phyloP scores from a whole-genome alignment of 2,329 filamentous ascomycete genomes.

The Laburnicola sp. region DNA sequence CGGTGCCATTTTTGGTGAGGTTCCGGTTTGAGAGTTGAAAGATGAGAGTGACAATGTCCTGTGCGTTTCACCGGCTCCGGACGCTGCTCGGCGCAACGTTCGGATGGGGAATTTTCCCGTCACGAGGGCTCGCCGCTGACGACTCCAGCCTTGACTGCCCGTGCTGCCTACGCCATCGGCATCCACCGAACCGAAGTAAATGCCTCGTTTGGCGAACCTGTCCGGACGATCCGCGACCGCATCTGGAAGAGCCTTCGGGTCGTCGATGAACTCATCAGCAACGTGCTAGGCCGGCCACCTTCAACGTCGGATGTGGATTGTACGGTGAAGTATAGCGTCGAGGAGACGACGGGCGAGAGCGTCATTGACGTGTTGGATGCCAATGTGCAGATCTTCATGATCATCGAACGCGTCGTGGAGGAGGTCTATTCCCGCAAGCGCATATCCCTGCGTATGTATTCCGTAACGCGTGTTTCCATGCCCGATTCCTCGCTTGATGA shows the following conservation, averaged over 20 bases:
- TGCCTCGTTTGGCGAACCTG: conserved; percentile 51
- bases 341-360: conserved; percentile 16
- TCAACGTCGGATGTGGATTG: conserved; percentile 58
- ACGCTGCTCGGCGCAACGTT: too few relatives aligned
- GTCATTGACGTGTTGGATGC: conserved; percentile 36
- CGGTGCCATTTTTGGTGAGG: too few relatives aligned
- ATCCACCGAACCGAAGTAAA: conserved; percentile 58
- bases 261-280: conserved; percentile 57
- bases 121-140: not conserved
- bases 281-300: conserved; percentile 55
- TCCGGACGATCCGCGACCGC: conserved; percentile 50
- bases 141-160: conserved; percentile 48
- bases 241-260: conserved; percentile 59
- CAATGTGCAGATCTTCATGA: conserved; percentile 52
- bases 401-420: conserved; percentile 53
- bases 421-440: conserved; percentile 51
- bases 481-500: too few relatives aligned
- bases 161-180: conserved; percentile 57
- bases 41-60: too few relatives aligned
- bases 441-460: conserved; percentile 40
- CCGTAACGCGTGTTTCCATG: too few relatives aligned
- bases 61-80: too few relatives aligned
- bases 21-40: too few relatives aligned
- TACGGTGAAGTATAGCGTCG: conserved; percentile 46
- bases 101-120: too few relatives aligned